phyloP scores from a whole-genome alignment of 2,329 filamentous ascomycete species.

The Berkeleyomyces basicola region DNA sequence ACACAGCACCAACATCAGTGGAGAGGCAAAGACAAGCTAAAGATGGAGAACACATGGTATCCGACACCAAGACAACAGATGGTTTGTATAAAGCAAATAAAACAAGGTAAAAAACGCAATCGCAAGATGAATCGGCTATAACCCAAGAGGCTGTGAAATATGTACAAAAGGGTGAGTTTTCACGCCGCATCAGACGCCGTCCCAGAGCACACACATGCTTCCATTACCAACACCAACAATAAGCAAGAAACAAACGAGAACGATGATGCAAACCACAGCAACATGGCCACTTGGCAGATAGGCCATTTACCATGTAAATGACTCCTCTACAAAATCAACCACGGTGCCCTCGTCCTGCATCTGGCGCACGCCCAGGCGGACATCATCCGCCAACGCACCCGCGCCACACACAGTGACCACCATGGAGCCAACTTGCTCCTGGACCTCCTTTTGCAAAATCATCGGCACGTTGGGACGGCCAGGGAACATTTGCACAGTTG shows the following conservation, averaged over 20 bases:
- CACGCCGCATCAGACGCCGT: not conserved
- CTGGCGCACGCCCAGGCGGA: constrained; percentile 48
- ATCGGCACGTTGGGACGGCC: constrained; percentile 71
- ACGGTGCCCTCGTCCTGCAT: constrained; percentile 43
- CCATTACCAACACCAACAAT: not conserved
- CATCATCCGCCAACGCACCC: constrained; percentile 59
- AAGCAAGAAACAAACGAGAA: not conserved
- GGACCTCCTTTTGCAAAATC: constrained; percentile 66
- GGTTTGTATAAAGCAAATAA: constrained; percentile 3
- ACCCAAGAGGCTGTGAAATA: not conserved
- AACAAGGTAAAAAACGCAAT: constrained; percentile 1
- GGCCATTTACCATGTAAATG: constrained; percentile 44
- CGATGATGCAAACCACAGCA: not conserved
- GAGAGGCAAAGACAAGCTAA: not conserved
- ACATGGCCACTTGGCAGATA: not conserved
- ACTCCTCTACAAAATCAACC: constrained; percentile 63
- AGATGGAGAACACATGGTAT: not conserved
- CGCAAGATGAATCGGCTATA: too few relatives aligned
- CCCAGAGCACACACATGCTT: not conserved
- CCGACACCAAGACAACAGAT: not conserved
- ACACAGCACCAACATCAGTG: not conserved
- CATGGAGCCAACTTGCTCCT: constrained; percentile 74
- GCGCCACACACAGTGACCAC: constrained; percentile 68
- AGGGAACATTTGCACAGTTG: constrained; percentile 79
- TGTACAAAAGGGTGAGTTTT: not conserved